phyloP scores from a whole-genome alignment of 73 alveolate species.

The Tetrahymena elliotti region DNA sequence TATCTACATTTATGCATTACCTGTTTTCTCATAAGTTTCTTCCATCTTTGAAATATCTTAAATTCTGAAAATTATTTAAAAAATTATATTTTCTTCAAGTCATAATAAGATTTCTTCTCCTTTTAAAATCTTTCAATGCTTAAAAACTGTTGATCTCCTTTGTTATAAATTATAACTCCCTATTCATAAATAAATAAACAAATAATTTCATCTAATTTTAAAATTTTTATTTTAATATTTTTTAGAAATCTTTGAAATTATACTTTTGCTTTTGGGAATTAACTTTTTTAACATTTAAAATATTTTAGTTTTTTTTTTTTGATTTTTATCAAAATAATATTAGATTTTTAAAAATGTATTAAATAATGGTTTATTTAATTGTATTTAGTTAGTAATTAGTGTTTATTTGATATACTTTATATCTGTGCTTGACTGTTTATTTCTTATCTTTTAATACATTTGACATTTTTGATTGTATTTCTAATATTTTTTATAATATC shows the following conservation, averaged over 20 bases:
- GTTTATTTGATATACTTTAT: no score
- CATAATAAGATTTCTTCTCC: not conserved
- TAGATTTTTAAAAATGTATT: no score
- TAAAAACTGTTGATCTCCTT: not conserved
- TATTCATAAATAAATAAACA: not conserved
- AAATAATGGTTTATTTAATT: no score
- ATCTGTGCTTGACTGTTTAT: no score
- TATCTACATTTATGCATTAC: not conserved
- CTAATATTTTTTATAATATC: no score
- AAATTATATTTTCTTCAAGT: not conserved
- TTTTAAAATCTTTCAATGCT: not conserved
- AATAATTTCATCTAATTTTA: not conserved
- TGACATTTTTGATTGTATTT: no score
- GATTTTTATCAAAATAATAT: no score
- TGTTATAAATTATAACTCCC: not conserved
- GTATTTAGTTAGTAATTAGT: no score
- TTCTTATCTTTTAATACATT: no score
- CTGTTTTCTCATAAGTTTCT: not conserved
- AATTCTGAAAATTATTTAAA: not conserved
- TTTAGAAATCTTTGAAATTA: not conserved
- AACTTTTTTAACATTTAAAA: no score
- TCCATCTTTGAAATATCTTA: not conserved
- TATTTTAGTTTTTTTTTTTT: no score
- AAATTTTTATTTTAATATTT: not conserved
- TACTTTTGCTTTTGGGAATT: no score